These are phyloP conservation scores for Rossbeevera mucosa DNA, from an alignment of 768 basidiomycete genomes.

Conservation along the genomic window DNA sequence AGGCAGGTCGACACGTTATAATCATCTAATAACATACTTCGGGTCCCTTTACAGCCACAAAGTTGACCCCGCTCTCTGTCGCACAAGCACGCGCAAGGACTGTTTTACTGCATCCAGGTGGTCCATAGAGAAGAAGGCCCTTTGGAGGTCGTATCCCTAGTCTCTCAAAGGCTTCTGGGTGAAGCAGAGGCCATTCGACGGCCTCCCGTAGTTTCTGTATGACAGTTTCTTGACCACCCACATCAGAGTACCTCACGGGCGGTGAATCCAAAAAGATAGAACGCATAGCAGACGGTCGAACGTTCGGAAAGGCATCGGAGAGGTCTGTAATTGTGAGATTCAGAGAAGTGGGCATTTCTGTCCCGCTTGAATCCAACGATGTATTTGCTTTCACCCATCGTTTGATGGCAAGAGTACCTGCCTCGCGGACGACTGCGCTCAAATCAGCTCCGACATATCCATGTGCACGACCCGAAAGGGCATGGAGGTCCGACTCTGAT, in stretches of 20 bases:
- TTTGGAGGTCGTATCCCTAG: constrained; percentile 86
- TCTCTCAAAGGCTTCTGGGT: constrained; percentile 81
- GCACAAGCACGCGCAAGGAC: constrained; percentile 89
- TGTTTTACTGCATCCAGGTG: constrained; percentile 97
- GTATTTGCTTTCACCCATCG: constrained; percentile 50
- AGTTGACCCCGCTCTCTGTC: constrained; percentile 91
- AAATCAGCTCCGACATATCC: constrained; percentile 98
- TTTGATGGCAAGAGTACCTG: constrained; percentile 88
- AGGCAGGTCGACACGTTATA: not conserved
- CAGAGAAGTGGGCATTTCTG: constrained; percentile 22
- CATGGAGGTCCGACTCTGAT: constrained; percentile 51
- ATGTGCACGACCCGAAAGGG: constrained; percentile 75
- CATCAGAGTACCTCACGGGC: constrained; percentile 76
- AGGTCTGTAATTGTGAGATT: constrained; percentile 61
- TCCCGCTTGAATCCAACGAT: constrained; percentile 4
- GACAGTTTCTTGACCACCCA: constrained; percentile 79
- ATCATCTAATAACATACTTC: constrained; percentile 54
- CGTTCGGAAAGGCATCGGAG: constrained; percentile 61
- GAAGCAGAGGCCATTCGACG: constrained; percentile 91
- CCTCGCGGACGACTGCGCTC: constrained; percentile 86
- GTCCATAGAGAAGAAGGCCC: constrained; percentile 89
- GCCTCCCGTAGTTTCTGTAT: constrained; percentile 87
- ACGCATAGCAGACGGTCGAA: constrained; percentile 92
- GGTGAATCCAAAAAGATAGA: constrained; percentile 88
- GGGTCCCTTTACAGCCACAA: constrained; percentile 95